phyloP scores from a whole-genome alignment of 2,329 filamentous ascomycete genomes.

The Cladophialophora yegresii region DNA sequence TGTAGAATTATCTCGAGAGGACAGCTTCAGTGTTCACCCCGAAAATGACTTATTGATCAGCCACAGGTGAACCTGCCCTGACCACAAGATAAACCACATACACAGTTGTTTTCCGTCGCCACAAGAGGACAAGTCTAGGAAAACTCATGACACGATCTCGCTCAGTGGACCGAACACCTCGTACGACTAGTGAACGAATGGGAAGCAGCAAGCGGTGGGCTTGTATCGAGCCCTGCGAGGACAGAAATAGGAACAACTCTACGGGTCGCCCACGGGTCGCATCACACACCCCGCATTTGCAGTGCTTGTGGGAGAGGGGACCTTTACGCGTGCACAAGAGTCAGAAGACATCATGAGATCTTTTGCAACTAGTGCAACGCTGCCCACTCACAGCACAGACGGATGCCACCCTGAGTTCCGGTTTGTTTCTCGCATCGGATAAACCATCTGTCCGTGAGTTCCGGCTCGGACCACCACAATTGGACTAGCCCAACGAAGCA shows the following conservation, averaged over 20 bases:
- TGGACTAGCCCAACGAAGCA: not conserved
- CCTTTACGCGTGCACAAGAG: too few species aligned
- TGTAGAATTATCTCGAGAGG: too few species aligned
- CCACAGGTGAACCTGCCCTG: too few species aligned
- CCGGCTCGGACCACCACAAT: conserved; percentile 4
- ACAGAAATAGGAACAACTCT: not conserved
- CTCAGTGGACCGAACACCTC: not conserved
- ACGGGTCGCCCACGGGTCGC: not conserved
- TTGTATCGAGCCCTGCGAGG: not conserved
- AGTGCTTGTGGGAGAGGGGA: not conserved
- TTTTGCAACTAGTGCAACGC: not conserved
- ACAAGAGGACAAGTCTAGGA: not conserved
- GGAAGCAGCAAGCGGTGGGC: too few species aligned
- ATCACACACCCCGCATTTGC: not conserved
- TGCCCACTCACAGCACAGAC: not conserved
- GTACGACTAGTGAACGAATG: too few species aligned
- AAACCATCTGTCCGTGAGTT: not conserved
- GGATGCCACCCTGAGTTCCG: conserved; percentile 1
- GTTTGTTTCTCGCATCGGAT: conserved; percentile 12
- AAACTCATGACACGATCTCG: not conserved
- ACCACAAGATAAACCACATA: too few species aligned
- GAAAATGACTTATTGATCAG: too few species aligned
- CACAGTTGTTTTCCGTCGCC: too few species aligned
- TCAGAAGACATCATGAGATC: not conserved
- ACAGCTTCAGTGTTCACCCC: too few species aligned